Conservation (phyloP, 371 early-diverging fungal species). For the Mortierella sp. region DNA sequence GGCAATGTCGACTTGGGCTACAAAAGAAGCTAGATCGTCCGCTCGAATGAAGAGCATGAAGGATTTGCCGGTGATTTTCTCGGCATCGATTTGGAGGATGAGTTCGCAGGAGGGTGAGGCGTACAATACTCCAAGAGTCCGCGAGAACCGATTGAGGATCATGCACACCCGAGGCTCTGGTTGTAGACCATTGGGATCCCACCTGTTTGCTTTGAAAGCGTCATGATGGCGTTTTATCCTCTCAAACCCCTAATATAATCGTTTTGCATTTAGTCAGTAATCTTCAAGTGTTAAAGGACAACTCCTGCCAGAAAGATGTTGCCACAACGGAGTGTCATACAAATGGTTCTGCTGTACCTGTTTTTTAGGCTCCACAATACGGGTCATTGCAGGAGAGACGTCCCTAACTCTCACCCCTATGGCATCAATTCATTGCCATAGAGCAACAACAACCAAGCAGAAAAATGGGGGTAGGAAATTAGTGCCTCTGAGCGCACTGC, state of each 20-base stretch:
- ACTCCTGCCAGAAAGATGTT: too few species aligned
- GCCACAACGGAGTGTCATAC: too few species aligned
- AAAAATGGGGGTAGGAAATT: too few species aligned
- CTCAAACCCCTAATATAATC: slow-evolving; percentile 24
- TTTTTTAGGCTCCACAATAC: slow-evolving; percentile 20
- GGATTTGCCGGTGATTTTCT: slow-evolving; percentile 24
- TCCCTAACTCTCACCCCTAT: slow-evolving; percentile 18
- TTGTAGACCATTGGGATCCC: slow-evolving; percentile 19
- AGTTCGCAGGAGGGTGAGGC: slow-evolving; percentile 22
- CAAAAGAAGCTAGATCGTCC: slow-evolving; percentile 28
- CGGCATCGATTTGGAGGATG: slow-evolving; percentile 17
- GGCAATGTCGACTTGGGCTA: slow-evolving; percentile 29
- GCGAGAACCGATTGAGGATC: slow-evolving; percentile 44
- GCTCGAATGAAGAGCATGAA: slow-evolving; percentile 29
- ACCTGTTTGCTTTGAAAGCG: slow-evolving; percentile 18
- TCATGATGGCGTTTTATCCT: slow-evolving; percentile 29
- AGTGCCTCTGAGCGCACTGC: too few species aligned
- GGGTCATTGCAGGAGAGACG: slow-evolving; percentile 28
- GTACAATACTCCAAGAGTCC: slow-evolving; percentile 27
- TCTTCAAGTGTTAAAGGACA: too few species aligned
- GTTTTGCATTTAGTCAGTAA: not conserved
- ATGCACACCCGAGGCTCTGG: slow-evolving; percentile 42
- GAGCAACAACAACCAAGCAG: too few species aligned
- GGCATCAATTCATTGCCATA: too few species aligned
- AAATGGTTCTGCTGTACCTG: too few species aligned